phyloP scores from a whole-genome alignment of 1,284 basidiomycete species.

The Puccinia coronata region DNA sequence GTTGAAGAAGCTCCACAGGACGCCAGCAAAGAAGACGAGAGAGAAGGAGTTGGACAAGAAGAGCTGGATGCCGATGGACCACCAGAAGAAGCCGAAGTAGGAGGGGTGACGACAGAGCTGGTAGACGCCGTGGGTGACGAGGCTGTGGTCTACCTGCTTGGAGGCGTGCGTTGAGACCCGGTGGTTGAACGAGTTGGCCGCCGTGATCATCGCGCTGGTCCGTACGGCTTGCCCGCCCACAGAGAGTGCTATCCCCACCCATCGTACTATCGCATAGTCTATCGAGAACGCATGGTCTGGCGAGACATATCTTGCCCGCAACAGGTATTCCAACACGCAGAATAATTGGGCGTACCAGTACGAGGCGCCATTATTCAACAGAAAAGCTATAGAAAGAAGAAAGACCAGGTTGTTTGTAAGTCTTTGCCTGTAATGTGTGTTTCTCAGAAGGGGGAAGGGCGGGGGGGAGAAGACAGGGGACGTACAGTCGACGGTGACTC shows the following conservation, averaged over 20 bases:
- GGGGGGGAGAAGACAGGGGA: neutral
- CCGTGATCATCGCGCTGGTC: conserved; percentile 37
- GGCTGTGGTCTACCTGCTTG: conserved; percentile 12
- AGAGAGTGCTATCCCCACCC: neutral
- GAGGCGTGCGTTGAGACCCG: conserved; percentile 2
- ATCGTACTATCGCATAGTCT: neutral
- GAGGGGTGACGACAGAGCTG: conserved; percentile 37
- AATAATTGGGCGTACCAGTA: conserved; percentile 35
- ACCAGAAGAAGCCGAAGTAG: conserved; percentile 49
- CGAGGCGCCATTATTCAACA: conserved; percentile 37
- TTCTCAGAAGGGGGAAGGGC: neutral
- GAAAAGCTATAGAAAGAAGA: conserved; percentile 30
- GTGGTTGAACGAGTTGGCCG: conserved; percentile 46
- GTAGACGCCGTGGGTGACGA: conserved; percentile 41
- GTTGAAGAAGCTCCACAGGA: conserved; percentile 43
- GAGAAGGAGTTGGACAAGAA: conserved; percentile 14
- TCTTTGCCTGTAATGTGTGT: neutral
- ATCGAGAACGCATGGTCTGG: neutral
- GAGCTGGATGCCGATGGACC: conserved; percentile 40
- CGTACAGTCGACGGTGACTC: conserved; percentile 42
- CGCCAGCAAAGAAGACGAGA: neutral
- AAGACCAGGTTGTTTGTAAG: neutral
- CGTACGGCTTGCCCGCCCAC: conserved; percentile 25
- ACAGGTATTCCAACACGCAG: neutral
- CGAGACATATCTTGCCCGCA: neutral